phyloP scores from a whole-genome alignment of 495 filamentous ascomycete genomes.

The Apodospora peruviana region DNA sequence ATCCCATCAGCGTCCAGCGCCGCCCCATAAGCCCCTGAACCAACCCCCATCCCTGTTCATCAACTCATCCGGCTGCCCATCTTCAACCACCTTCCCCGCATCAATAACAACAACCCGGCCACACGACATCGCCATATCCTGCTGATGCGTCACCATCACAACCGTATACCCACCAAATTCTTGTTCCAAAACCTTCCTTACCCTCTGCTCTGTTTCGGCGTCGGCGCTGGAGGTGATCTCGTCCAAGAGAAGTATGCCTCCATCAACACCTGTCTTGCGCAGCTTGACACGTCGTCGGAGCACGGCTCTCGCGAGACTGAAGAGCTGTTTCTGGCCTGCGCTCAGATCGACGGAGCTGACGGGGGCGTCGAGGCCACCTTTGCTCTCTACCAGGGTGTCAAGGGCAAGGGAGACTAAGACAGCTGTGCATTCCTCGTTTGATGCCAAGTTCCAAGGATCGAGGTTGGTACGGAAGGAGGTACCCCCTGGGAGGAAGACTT shows the following conservation, averaged over 20 bases:
- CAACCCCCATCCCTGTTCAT: too few species aligned
- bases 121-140: constrained; percentile 30
- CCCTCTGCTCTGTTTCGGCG: constrained; percentile 35
- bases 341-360: constrained; percentile 49
- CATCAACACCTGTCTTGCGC: constrained; percentile 10
- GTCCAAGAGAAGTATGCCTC: constrained; percentile 32
- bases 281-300: constrained; percentile 32
- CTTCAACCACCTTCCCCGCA: constrained; percentile 16
- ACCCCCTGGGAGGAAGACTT: constrained; percentile 49
- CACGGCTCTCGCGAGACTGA: constrained; percentile 58
- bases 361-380: constrained; percentile 46
- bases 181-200: constrained; percentile 35
- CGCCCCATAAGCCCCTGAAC: too few species aligned
- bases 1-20: too few species aligned
- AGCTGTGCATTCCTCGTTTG: constrained; percentile 35
- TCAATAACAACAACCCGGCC: constrained; percentile 21
- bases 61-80: too few species aligned
- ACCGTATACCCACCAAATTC: constrained; percentile 44
- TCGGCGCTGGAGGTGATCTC: constrained; percentile 41
- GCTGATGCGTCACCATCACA: constrained; percentile 41
- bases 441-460: constrained; percentile 27
- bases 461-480: constrained; percentile 39
- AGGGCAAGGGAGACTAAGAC: constrained; percentile 47
- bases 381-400: constrained; percentile 40
- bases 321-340: constrained; percentile 59